phyloP scores from a whole-genome alignment of 768 basidiomycete genomes.

The Imleria badia region DNA sequence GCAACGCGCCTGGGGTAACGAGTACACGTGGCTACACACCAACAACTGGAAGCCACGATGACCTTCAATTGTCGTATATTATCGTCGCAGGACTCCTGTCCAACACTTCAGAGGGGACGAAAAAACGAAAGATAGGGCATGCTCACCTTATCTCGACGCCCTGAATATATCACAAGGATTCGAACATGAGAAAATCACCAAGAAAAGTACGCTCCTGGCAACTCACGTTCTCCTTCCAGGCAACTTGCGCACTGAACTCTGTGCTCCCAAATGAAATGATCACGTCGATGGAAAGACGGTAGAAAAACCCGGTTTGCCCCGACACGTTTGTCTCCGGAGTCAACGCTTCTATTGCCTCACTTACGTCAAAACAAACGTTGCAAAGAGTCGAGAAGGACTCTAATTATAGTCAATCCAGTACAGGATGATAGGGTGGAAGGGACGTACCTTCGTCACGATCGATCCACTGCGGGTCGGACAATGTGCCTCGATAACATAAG shows the following conservation, averaged over 20 bases:
- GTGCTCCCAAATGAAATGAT: conserved; percentile 17
- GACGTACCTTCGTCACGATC: conserved; percentile 4
- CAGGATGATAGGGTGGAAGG: neutral
- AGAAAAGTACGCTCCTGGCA: too few species aligned
- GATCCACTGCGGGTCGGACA: conserved; percentile 9
- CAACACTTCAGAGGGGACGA: neutral
- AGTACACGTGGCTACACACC: neutral
- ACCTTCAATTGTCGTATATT: conserved; percentile 5
- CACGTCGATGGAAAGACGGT: conserved; percentile 1
- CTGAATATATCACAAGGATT: neutral
- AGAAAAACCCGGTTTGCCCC: conserved; percentile 3
- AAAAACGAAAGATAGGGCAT: too few species aligned
- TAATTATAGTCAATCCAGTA: neutral
- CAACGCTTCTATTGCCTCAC: conserved; percentile 2
- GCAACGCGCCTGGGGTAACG: neutral
- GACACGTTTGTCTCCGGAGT: neutral
- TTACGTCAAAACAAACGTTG: conserved; percentile 2
- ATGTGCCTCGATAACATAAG: conserved; percentile 14
- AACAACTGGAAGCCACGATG: neutral
- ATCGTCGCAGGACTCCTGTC: conserved; percentile 3
- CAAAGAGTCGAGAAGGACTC: conserved; percentile 16
- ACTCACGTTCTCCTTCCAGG: conserved; percentile 14
- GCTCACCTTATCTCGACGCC: conserved; percentile 11
- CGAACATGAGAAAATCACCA: neutral
- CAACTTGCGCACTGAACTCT: conserved; percentile 26